Conservation (phyloP, 768 basidiomycete species). For the Rhizopogon sp. region DNA sequence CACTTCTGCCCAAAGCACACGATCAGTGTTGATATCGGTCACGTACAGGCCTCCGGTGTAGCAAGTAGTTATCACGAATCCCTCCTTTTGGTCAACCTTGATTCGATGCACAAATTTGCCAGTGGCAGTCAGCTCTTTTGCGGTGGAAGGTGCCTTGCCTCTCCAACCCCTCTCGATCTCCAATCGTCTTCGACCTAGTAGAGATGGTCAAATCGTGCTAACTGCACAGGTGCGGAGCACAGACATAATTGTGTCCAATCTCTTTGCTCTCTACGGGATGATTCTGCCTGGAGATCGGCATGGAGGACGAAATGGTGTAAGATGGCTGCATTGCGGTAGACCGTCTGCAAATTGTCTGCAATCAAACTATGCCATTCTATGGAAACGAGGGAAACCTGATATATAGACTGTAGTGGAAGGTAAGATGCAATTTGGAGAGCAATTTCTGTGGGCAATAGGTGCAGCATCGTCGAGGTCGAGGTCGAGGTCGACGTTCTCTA, state of each 20-base stretch:
- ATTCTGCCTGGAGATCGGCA: slow-evolving; percentile 22
- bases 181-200: slow-evolving; percentile 40
- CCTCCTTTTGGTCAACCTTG: slow-evolving; percentile 65
- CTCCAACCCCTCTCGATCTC: slow-evolving; percentile 49
- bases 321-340: slow-evolving; percentile 58
- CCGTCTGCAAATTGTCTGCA: slow-evolving; percentile 36
- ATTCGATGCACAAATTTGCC: slow-evolving; percentile 57
- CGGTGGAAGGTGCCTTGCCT: slow-evolving; percentile 40
- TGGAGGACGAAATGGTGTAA: slow-evolving; percentile 42
- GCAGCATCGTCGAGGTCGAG: slow-evolving; percentile 26
- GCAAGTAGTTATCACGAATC: slow-evolving; percentile 56
- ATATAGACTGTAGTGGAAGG: slow-evolving; percentile 43
- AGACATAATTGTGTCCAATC: slow-evolving; percentile 63
- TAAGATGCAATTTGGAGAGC: slow-evolving; percentile 43
- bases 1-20: slow-evolving; percentile 49
- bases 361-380: slow-evolving; percentile 45
- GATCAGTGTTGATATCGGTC: slow-evolving; percentile 43
- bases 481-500: background rate
- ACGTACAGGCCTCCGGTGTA: slow-evolving; percentile 54
- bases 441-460: slow-evolving; percentile 53
- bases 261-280: slow-evolving; percentile 33
- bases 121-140: slow-evolving; percentile 28
- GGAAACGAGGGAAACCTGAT: slow-evolving; percentile 32
- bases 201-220: slow-evolving; percentile 8
- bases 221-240: slow-evolving; percentile 1